These are phyloP conservation scores for Penicillium egyptiacum DNA, from an alignment of 495 filamentous ascomycete genomes.

Conservation along the genomic window DNA sequence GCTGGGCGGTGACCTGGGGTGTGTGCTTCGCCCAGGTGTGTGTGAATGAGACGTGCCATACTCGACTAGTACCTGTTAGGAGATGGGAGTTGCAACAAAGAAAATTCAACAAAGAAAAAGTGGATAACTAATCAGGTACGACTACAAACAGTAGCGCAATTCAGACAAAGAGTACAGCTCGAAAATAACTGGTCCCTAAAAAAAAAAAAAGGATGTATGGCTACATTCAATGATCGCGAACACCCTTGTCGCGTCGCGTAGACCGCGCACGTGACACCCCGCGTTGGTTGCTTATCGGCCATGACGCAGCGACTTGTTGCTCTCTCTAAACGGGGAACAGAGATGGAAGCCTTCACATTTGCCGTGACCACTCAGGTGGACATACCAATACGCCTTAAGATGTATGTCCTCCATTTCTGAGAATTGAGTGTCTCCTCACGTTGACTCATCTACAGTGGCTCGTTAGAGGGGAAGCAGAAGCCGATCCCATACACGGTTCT, in stretches of 20 bases:
- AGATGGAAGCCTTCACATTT: constrained; percentile 94
- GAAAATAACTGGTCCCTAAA: background rate
- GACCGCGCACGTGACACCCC: constrained; percentile 10
- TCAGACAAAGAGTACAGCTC: background rate
- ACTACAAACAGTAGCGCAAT: background rate
- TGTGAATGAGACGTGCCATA: constrained; percentile 34
- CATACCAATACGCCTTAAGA: constrained; percentile 77
- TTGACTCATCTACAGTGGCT: constrained; percentile 56
- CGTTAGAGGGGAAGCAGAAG: constrained; percentile 82
- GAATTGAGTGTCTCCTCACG: constrained; percentile 14
- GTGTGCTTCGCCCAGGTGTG: constrained; percentile 24
- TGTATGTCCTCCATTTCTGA: constrained; percentile 51
- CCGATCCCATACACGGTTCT: constrained; percentile 77
- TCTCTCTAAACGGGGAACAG: constrained; percentile 9
- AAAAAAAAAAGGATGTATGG: background rate
- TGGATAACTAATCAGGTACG: background rate
- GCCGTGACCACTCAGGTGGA: constrained; percentile 78
- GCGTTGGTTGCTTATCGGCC: constrained; percentile 10
- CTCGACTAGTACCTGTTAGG: constrained; percentile 16
- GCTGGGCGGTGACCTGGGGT: constrained; percentile 31
- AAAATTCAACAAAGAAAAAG: constrained; percentile 8
- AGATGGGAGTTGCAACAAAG: constrained; percentile 13
- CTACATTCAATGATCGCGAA: background rate
- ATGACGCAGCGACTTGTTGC: constrained; percentile 8
- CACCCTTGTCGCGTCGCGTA: constrained; percentile 6